Evolutionary conservation across 768 basidiomycete species (phyloP), one percentile per base, ranked within the genome.

Genomic region (Hortiboletus campestris): DNA sequence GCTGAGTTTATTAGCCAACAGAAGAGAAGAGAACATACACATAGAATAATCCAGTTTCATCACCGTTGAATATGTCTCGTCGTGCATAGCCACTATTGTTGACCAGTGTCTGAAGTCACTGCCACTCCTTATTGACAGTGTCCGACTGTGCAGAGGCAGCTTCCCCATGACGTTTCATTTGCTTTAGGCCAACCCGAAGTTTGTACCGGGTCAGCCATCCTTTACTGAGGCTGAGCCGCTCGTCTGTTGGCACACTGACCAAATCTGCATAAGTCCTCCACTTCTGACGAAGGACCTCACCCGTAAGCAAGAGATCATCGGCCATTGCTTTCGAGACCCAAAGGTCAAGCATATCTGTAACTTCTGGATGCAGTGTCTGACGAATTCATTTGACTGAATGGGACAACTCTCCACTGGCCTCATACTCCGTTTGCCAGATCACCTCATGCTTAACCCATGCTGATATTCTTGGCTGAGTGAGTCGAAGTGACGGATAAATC

Each of bases 281-380:
- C 35, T 62, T 62, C 22, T 59, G 49, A 1, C 25, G 14, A 11
- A 59, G 20, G 29, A 62, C 45, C 1, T 62, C 69, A 1, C 74
- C 71, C 32, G 64, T 77, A 17, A 79, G 29, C 0, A 64, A 17
- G n/a, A 78, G 46, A 0, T 25, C 13, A 14, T 75, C 64, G 6
- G 72, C 72, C 70, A 78, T 77, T 12, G 72, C 75, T 44, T 74
- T 68, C 13, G 57, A 60, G 3, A 75, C 65, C 75, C 75, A 76
- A 1, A 75, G 55, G 1, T 72, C 59, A 60, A 76, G 42, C 70
- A 74, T 73, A 36, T 75, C 68, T 0, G 64, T 57, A 2, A 77
- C 58, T 31, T 75, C 69, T 3, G 73, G 72, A 34, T 73, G 69
- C 36, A 72, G 49, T 4, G 66, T 72, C 43, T 73, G 71, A n/a